phyloP scores from a whole-genome alignment of 2,329 filamentous ascomycete species.

The Blumeriella jaapii region DNA sequence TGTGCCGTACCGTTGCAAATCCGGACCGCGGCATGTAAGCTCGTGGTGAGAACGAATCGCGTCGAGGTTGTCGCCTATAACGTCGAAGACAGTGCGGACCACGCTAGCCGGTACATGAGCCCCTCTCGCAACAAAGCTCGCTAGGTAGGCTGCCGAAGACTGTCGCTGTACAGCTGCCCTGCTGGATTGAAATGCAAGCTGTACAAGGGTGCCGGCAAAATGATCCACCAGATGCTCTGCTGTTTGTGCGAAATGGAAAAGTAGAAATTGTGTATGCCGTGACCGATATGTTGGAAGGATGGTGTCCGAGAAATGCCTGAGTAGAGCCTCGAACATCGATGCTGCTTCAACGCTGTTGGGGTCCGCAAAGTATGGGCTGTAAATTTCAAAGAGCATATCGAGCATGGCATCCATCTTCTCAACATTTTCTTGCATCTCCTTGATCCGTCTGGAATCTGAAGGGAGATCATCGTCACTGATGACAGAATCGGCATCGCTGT shows the following conservation, averaged over 20 bases:
- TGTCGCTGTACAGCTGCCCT: slow-evolving; percentile 66
- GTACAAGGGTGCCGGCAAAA: slow-evolving; percentile 69
- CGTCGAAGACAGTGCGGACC: slow-evolving; percentile 71
- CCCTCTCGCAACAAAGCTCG: slow-evolving; percentile 86
- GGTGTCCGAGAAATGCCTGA: slow-evolving; percentile 76
- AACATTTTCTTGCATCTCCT: slow-evolving; percentile 67
- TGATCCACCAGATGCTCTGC: slow-evolving; percentile 68
- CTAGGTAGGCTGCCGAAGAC: slow-evolving; percentile 81
- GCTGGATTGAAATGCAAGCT: slow-evolving; percentile 51
- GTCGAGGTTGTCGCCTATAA: slow-evolving; percentile 69
- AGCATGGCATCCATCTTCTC: slow-evolving; percentile 87
- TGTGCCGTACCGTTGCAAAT: slow-evolving; percentile 56
- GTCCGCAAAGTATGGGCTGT: slow-evolving; percentile 59
- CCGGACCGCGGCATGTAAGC: slow-evolving; percentile 65
- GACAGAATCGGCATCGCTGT: slow-evolving; percentile 60
- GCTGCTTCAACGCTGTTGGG: slow-evolving; percentile 58
- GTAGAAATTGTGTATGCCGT: slow-evolving; percentile 85
- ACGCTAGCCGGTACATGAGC: slow-evolving; percentile 65
- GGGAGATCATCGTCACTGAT: slow-evolving; percentile 59
- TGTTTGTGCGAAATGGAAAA: slow-evolving; percentile 89
- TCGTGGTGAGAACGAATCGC: slow-evolving; percentile 64
- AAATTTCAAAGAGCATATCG: slow-evolving; percentile 77
- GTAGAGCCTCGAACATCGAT: slow-evolving; percentile 63
- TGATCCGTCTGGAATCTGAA: slow-evolving; percentile 50
- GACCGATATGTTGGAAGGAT: slow-evolving; percentile 87